phyloP scores from a whole-genome alignment of 179 eudicot genomes.

The Silene coronaria region DNA sequence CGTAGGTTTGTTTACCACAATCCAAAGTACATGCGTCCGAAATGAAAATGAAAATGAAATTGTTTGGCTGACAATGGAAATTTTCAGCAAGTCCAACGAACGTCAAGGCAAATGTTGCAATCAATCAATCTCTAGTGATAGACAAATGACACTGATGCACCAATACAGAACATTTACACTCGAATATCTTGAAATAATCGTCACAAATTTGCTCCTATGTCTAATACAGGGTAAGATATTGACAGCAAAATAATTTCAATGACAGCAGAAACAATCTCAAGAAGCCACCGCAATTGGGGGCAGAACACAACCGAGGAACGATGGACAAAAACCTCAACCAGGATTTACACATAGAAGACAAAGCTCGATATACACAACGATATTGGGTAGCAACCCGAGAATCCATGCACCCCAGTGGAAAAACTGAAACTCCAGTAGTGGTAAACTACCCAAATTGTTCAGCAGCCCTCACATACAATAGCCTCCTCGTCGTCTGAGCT shows the following conservation, averaged over 20 bases:
- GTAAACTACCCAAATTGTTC: conserved; percentile 26
- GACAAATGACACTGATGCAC: neutral
- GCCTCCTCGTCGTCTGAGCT: conserved; percentile 66
- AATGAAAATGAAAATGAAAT: neutral
- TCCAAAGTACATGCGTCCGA: too few species aligned
- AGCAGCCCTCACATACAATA: conserved; percentile 42
- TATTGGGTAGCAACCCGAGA: conserved; percentile 10
- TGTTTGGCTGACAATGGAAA: too few species aligned
- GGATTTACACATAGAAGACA: conserved; percentile 28
- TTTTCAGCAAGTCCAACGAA: neutral
- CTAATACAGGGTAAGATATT: conserved; percentile 25
- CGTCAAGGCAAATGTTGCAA: neutral
- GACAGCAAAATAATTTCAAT: conserved; percentile 22
- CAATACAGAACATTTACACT: conserved; percentile 4
- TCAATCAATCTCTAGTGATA: conserved; percentile 9
- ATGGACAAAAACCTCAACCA: conserved; percentile 18
- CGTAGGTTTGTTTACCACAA: neutral
- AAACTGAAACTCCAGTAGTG: neutral
- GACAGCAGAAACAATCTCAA: conserved; percentile 16
- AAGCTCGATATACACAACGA: conserved; percentile 32
- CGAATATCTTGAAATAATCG: conserved; percentile 18
- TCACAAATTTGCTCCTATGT: conserved; percentile 6
- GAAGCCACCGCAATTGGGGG: conserved; percentile 12
- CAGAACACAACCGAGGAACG: conserved; percentile 14
- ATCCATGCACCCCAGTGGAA: conserved; percentile 14